Conservation (phyloP, 257 asterid species). For the Gentiana macrophylla region DNA sequence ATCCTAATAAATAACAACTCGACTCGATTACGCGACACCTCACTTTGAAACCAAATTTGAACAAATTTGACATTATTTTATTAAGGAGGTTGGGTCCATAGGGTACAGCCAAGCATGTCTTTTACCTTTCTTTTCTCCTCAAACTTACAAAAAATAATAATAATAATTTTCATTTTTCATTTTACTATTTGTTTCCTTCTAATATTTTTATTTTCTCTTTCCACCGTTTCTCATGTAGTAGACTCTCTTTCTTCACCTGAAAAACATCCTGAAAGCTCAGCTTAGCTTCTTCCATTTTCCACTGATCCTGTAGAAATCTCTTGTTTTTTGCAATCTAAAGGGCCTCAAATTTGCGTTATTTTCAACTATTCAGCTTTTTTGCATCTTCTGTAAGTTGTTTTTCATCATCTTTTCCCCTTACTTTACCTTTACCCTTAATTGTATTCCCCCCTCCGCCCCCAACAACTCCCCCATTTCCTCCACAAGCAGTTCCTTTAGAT, state of each 20-base stretch:
- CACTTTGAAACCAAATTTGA: too few relatives aligned
- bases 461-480: too few relatives aligned
- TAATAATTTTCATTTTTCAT: neutral
- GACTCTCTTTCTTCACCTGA: constrained; percentile 6
- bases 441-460: too few relatives aligned
- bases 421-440: constrained; percentile 11
- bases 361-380: constrained; percentile 12
- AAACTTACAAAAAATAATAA: too few relatives aligned
- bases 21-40: too few relatives aligned
- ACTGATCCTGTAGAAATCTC: constrained; percentile 13
- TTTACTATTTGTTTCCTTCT: neutral
- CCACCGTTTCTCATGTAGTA: neutral
- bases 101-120: too few relatives aligned
- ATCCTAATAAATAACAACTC: too few relatives aligned
- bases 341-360: constrained; percentile 5
- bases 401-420: constrained; percentile 5
- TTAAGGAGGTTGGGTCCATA: too few relatives aligned
- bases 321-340: constrained; percentile 4
- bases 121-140: too few relatives aligned
- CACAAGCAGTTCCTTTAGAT: too few relatives aligned
- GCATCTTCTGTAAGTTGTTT: constrained; percentile 32
- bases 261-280: constrained; percentile 4
- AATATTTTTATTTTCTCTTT: neutral
- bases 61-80: too few relatives aligned
- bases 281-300: constrained; percentile 18